Percentiles rank a stretch among this genome's conserved stretches.
Conservation (phyloP, 352 stramenopile genomes). For the Globisporangium alternatum region DNA sequence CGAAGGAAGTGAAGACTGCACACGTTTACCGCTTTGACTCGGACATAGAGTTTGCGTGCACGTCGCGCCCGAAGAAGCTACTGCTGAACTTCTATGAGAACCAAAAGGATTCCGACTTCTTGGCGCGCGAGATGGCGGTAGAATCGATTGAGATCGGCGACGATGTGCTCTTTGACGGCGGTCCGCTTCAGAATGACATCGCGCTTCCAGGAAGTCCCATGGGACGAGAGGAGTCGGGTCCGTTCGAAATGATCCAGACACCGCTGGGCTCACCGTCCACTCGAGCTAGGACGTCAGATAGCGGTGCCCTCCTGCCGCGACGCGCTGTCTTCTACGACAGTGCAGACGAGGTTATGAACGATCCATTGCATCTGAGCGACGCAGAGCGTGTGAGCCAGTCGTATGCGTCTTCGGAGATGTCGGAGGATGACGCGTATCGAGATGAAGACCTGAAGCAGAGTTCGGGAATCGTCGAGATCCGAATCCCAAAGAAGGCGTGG, state of each 20-base stretch:
- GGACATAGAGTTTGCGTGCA: slow-evolving; percentile 67
- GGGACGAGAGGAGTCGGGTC: slow-evolving; percentile 44
- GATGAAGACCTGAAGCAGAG: slow-evolving; percentile 31
- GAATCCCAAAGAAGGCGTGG: slow-evolving; percentile 84
- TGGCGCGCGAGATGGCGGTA: slow-evolving; percentile 25
- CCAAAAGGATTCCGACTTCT: slow-evolving; percentile 25
- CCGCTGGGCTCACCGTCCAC: slow-evolving; percentile 41
- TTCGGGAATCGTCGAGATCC: slow-evolving; percentile 71
- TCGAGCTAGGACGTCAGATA: slow-evolving; percentile 13
- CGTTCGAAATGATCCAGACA: slow-evolving; percentile 70
- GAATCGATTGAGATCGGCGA: slow-evolving; percentile 59
- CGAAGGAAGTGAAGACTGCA: slow-evolving; percentile 70
- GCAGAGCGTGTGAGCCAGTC: slow-evolving; percentile 65
- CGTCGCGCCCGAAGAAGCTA: slow-evolving; percentile 65
- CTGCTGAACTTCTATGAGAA: slow-evolving; percentile 70
- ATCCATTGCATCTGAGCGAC: slow-evolving; percentile 51
- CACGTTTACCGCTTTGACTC: slow-evolving; percentile 85
- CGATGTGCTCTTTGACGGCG: slow-evolving; percentile 39
- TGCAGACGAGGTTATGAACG: slow-evolving; percentile 45
- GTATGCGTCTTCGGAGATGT: slow-evolving; percentile 60
- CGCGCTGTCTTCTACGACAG: slow-evolving; percentile 44
- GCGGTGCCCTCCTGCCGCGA: slow-evolving; percentile 32
- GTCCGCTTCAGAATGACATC: slow-evolving; percentile 30
- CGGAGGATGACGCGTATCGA: slow-evolving; percentile 32
- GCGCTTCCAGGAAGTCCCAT: slow-evolving; percentile 43